Conservation (phyloP, 2,329 filamentous ascomycete genomes). For the Cyphellophora europaea region DNA sequence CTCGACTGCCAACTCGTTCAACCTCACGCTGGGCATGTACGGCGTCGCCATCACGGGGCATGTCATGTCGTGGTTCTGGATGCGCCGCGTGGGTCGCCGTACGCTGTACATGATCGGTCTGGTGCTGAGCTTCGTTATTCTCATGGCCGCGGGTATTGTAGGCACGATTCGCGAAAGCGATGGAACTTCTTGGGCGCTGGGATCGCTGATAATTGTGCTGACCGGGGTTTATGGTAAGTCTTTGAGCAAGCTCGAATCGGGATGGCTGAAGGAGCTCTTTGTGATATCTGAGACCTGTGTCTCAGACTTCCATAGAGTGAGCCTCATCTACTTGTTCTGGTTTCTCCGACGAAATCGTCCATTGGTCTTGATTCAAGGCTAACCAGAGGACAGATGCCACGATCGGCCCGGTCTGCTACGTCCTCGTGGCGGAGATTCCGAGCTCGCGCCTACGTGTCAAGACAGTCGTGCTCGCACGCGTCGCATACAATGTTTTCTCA, state of each 20-base stretch:
- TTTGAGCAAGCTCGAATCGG: no score
- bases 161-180: slow-evolving; percentile 28
- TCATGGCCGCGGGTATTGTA: slow-evolving; percentile 23
- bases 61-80: slow-evolving; percentile 24
- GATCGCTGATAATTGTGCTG: slow-evolving; percentile 39
- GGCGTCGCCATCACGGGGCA: slow-evolving; percentile 23
- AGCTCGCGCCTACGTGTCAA: slow-evolving; percentile 44
- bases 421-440: slow-evolving; percentile 43
- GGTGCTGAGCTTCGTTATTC: slow-evolving; percentile 20
- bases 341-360: no score
- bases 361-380: no score
- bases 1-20: slow-evolving; percentile 27
- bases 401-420: slow-evolving; percentile 45
- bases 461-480: slow-evolving; percentile 43
- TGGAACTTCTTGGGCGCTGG: slow-evolving; percentile 24
- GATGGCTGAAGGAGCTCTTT: no score
- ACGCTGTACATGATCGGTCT: slow-evolving; percentile 27
- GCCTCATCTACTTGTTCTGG: no score
- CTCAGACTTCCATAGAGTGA: no score
- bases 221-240: slow-evolving; percentile 46
- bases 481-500: slow-evolving; percentile 38
- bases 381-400: no score
- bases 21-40: slow-evolving; percentile 28
- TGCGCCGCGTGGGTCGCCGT: slow-evolving; percentile 25
- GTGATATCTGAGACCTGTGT: no score